Evolutionary conservation across 2,329 filamentous ascomycete genomes (phyloP).

Genomic region (Fusarium pseudocircinatum): DNA sequence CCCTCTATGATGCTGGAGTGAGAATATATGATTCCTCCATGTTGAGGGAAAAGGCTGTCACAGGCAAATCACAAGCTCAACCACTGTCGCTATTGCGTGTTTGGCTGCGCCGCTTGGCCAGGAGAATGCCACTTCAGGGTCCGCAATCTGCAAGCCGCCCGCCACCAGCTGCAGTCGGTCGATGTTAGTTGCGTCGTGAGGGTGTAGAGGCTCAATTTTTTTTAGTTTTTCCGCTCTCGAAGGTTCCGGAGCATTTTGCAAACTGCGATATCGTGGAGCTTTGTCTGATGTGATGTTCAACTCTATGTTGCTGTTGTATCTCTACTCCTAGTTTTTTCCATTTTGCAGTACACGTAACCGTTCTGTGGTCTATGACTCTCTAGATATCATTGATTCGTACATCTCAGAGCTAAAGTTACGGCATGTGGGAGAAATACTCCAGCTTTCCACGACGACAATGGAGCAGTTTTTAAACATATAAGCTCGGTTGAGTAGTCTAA

Average conservation of each 20-base stretch:
- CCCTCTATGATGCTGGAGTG: neutral
- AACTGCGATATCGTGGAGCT: neutral
- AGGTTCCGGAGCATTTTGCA: neutral
- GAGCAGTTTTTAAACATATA: neutral
- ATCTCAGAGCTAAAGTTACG: neutral
- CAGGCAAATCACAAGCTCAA: slow-evolving; percentile 20
- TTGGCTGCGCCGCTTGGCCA: slow-evolving; percentile 2
- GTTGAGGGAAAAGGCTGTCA: neutral
- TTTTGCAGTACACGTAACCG: neutral
- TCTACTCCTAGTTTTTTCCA: neutral
- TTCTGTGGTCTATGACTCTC: neutral
- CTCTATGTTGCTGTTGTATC: neutral
- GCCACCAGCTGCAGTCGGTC: slow-evolving; percentile 25
- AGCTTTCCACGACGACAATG: neutral
- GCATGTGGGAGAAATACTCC: neutral
- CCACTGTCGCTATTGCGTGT: slow-evolving; percentile 19
- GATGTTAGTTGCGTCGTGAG: slow-evolving; percentile 10
- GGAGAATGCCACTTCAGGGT: slow-evolving; percentile 29
- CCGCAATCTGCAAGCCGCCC: slow-evolving; percentile 34
- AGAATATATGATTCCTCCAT: neutral
- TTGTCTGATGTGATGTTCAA: neutral
- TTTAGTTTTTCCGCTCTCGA: neutral
- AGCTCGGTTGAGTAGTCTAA: neutral
- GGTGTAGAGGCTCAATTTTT: slow-evolving; percentile 7
- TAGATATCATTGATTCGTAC: neutral